Percentiles rank a stretch among this genome's conserved stretches.
These are phyloP conservation scores for Fraxinus greggii DNA, from an alignment of 305 asterid species.

Conservation along the genomic window DNA sequence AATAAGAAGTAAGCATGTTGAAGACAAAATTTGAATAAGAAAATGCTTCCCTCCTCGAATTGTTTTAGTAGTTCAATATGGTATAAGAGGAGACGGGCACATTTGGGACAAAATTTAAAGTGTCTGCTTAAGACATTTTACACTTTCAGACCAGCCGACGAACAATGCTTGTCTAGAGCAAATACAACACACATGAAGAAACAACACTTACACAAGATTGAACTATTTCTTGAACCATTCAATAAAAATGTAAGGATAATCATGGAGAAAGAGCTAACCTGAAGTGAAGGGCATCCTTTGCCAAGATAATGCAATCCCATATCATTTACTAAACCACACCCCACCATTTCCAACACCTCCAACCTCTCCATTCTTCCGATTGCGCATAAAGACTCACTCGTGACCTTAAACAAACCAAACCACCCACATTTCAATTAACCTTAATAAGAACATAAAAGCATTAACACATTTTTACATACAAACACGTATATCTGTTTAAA, in stretches of 20 bases:
- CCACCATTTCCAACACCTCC: slow-evolving; percentile 58
- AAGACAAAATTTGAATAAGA: background rate
- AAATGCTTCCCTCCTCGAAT: background rate
- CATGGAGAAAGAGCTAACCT: slow-evolving; percentile 34
- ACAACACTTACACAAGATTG: background rate
- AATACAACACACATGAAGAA: background rate
- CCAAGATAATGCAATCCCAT: slow-evolving; percentile 53
- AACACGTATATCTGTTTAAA: background rate
- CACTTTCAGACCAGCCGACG: background rate
- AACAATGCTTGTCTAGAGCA: background rate
- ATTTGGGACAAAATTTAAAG: background rate
- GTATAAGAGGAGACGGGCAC: background rate
- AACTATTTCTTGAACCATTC: background rate
- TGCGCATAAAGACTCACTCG: slow-evolving; percentile 52
- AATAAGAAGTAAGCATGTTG: background rate
- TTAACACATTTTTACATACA: background rate
- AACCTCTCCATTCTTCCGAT: slow-evolving; percentile 57
- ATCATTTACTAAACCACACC: slow-evolving; percentile 58
- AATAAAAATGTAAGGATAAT: background rate
- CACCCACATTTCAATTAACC: background rate
- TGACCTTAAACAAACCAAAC: slow-evolving; percentile 42
- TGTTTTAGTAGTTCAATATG: background rate
- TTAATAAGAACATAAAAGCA: background rate
- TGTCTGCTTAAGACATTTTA: background rate
- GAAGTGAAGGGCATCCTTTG: slow-evolving; percentile 60